Conservation (phyloP, 306 rosid species). For the Morella rubra region DNA sequence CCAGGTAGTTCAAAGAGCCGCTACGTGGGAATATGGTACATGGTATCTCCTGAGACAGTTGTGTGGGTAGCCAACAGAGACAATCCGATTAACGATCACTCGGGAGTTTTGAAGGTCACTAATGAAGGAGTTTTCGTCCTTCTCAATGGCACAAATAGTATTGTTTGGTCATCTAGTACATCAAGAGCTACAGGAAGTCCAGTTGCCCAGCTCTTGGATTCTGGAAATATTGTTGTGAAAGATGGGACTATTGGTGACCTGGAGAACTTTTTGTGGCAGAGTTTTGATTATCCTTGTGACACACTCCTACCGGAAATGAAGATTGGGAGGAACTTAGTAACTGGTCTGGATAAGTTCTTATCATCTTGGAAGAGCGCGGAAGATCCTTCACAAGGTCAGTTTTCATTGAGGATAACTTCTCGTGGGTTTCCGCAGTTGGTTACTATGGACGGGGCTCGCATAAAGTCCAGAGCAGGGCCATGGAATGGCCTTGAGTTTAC, state of each 20-base stretch:
- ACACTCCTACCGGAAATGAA: conserved; percentile 49
- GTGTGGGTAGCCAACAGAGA: conserved; percentile 71
- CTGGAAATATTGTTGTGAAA: conserved; percentile 42
- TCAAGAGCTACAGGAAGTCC: conserved; percentile 6
- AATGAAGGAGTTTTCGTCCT: conserved; percentile 37
- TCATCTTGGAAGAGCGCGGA: conserved; percentile 43
- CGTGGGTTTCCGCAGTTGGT: not conserved
- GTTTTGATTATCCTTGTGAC: conserved; percentile 63
- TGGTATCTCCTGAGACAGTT: conserved; percentile 26
- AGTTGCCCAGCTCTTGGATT: conserved; percentile 32
- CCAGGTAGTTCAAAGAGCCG: conserved; percentile 42
- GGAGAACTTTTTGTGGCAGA: conserved; percentile 35
- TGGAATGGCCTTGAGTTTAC: conserved; percentile 33
- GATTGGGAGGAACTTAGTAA: conserved; percentile 39
- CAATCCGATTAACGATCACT: conserved; percentile 34
- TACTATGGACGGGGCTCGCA: not conserved
- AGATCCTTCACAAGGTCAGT: conserved; percentile 44
- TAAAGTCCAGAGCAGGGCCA: conserved; percentile 9
- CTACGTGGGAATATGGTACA: conserved; percentile 61
- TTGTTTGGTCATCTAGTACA: conserved; percentile 24
- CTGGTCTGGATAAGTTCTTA: conserved; percentile 9
- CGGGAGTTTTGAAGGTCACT: conserved; percentile 28
- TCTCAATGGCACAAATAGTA: conserved; percentile 8
- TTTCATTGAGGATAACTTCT: not conserved
- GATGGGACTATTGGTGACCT: conserved; percentile 5